Percentiles rank a stretch among this genome's conserved stretches.
phyloP scores from a whole-genome alignment of 2,329 filamentous ascomycete genomes.

The Trichoderma sp. region DNA sequence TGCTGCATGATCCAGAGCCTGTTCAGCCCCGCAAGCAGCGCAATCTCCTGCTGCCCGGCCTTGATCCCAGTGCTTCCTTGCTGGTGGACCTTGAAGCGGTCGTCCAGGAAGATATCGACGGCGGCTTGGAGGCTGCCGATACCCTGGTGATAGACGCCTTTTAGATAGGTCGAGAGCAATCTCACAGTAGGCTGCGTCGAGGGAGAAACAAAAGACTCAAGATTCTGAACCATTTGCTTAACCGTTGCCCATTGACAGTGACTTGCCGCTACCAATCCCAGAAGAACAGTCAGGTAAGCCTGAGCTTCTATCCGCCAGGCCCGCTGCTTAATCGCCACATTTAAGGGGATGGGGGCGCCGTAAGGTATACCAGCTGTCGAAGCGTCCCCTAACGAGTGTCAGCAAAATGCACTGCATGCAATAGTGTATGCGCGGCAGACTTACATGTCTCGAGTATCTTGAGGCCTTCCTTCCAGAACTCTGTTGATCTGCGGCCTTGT shows the following conservation, averaged over 20 bases:
- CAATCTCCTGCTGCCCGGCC: constrained; percentile 60
- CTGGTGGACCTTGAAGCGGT: constrained; percentile 50
- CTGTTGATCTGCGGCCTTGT: constrained; percentile 35
- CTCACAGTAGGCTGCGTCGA: constrained; percentile 42
- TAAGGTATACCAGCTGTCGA: constrained; percentile 38
- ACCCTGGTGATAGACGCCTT: constrained; percentile 73
- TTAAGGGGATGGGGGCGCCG: constrained; percentile 50
- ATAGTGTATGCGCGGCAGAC: constrained; percentile 16
- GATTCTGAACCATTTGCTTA: constrained; percentile 52
- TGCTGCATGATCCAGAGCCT: constrained; percentile 71
- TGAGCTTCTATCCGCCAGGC: constrained; percentile 65
- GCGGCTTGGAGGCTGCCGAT: constrained; percentile 70
- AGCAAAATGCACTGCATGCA: constrained; percentile 12
- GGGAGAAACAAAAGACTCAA: constrained; percentile 46
- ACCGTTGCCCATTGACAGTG: constrained; percentile 69
- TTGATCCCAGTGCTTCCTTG: constrained; percentile 38
- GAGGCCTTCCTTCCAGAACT: constrained; percentile 44
- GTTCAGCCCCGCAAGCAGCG: constrained; percentile 66
- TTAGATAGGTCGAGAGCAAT: constrained; percentile 66
- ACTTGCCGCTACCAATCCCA: constrained; percentile 67
- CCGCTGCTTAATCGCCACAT: constrained; percentile 56
- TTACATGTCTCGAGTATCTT: constrained; percentile 50
- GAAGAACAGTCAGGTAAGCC: constrained; percentile 69
- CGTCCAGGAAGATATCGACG: constrained; percentile 62
- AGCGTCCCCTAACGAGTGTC: constrained; percentile 35